Conservation (phyloP, 495 filamentous ascomycete species). For the Xylaria palmicola region DNA sequence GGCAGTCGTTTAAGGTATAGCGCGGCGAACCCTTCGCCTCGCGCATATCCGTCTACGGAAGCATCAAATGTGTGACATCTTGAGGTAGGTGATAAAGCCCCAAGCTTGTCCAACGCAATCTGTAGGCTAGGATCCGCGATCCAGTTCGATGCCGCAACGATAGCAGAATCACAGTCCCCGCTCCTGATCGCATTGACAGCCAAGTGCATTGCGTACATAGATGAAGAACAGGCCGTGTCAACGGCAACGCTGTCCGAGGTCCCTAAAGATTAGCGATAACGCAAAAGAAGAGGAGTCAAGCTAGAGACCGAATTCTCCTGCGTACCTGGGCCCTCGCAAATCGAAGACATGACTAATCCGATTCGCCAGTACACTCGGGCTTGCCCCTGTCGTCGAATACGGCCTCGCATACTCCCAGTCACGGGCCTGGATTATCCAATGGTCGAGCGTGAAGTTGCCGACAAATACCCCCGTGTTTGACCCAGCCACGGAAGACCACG, state of each 20-base stretch:
- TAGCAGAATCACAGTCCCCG: constrained; percentile 47
- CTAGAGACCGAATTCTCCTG: constrained; percentile 68
- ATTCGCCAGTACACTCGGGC: constrained; percentile 48
- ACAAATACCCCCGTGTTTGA: constrained; percentile 42
- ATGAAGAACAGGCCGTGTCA: constrained; percentile 63
- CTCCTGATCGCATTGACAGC: constrained; percentile 49
- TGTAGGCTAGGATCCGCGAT: constrained; percentile 39
- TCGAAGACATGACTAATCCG: constrained; percentile 54
- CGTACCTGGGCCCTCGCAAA: constrained; percentile 50
- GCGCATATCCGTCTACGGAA: constrained; percentile 60
- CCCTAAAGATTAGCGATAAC: neutral
- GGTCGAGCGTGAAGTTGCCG: constrained; percentile 37
- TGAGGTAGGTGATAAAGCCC: constrained; percentile 25
- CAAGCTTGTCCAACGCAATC: constrained; percentile 23
- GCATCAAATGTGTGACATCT: constrained; percentile 46
- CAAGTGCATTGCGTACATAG: constrained; percentile 51
- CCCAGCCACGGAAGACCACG: constrained; percentile 38
- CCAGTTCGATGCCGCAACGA: constrained; percentile 46
- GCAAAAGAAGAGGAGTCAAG: neutral
- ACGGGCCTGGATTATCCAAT: constrained; percentile 28
- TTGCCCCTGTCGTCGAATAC: constrained; percentile 38
- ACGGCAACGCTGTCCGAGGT: constrained; percentile 55
- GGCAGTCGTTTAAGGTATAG: constrained; percentile 57
- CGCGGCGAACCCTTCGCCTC: constrained; percentile 55
- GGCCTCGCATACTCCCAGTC: constrained; percentile 31